phyloP scores from a whole-genome alignment of 2,329 filamentous ascomycete species.

The Drechslerella dactyloides region DNA sequence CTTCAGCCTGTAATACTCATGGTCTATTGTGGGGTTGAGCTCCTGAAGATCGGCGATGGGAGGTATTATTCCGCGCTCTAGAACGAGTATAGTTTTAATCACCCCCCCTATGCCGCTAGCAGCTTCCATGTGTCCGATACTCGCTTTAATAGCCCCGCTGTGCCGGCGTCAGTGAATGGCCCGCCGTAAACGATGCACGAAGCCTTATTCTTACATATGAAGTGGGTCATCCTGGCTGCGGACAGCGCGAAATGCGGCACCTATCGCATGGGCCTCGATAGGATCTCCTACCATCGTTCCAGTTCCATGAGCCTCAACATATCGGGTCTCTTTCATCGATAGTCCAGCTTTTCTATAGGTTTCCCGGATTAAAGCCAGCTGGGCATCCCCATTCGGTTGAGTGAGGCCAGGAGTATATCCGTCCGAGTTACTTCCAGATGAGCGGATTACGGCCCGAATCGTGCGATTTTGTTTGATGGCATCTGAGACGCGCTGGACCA shows the following conservation, averaged over 20 bases:
- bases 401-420: slow-evolving; percentile 66
- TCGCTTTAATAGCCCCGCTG: slow-evolving; percentile 65
- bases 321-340: slow-evolving; percentile 19
- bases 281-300: slow-evolving; percentile 63
- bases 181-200: slow-evolving; percentile 58
- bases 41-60: slow-evolving; percentile 49
- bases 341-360: slow-evolving; percentile 60
- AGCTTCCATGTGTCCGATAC: slow-evolving; percentile 65
- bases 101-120: slow-evolving; percentile 64
- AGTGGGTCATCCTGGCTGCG: slow-evolving; percentile 3
- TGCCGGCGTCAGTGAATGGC: neutral
- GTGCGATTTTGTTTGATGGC: slow-evolving; percentile 67
- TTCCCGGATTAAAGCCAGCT: slow-evolving; percentile 61
- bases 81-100: slow-evolving; percentile 63
- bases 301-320: slow-evolving; percentile 68
- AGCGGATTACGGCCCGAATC: slow-evolving; percentile 65
- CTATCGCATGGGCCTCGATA: slow-evolving; percentile 30
- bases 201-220: slow-evolving; percentile 45
- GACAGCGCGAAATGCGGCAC: slow-evolving; percentile 16
- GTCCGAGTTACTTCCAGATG: slow-evolving; percentile 65
- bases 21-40: slow-evolving; percentile 26
- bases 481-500: slow-evolving; percentile 66
- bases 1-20: slow-evolving; percentile 35
- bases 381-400: slow-evolving; percentile 62
- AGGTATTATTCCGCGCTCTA: slow-evolving; percentile 63